Evolutionary conservation across 768 basidiomycete genomes (phyloP), one percentile per base, ranked within the genome.

Genomic region (Russula brevipes): DNA sequence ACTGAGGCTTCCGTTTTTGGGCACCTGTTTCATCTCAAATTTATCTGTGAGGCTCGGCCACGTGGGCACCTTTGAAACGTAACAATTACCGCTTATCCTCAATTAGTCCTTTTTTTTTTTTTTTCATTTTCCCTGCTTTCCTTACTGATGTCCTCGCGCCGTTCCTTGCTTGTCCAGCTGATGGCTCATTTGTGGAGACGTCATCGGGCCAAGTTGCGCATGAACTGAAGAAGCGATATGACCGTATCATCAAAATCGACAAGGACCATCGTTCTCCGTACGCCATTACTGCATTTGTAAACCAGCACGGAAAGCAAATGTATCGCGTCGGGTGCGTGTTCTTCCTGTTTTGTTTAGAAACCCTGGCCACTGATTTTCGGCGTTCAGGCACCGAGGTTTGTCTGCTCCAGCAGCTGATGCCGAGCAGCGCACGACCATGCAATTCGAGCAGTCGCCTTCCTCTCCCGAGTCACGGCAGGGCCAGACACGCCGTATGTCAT

Each of bases 151-250:
- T 19, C 55, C 61, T 30, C 55, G 24, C 60, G 33, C 39, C 51
- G 31, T 47, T 51, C 30, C 54, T 33, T 59, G 38, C 33, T 33
- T 39, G 44, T 57, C 35, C 81, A 82, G 90, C 81, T 68, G 88
- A 93, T 70, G 85, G 84, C 60, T 87, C 79, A 47, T 93, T 87
- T 71, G 83, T 92, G 24, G 91, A 94, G 70, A 92, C 89, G 2
- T 82, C 89, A 5, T 89, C 86, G 56, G 89, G 85, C 2, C 78
- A 80, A 14, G 89, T 87, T 35, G 90, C 90, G 12, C 82, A 84
- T 45, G 88, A 89, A 68, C 77, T 93, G 59, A 94, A 93, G 79
- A 80, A 80, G 69, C 80, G 82, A 35, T 89, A 87, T 70, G 91
- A 94, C 72, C 82, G 85, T 54, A 75, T 80, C 47, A 73, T 84